These are phyloP conservation scores for Polychytrium aggregatum DNA, from an alignment of 192 early-diverging fungal genomes.

Conservation along the genomic window DNA sequence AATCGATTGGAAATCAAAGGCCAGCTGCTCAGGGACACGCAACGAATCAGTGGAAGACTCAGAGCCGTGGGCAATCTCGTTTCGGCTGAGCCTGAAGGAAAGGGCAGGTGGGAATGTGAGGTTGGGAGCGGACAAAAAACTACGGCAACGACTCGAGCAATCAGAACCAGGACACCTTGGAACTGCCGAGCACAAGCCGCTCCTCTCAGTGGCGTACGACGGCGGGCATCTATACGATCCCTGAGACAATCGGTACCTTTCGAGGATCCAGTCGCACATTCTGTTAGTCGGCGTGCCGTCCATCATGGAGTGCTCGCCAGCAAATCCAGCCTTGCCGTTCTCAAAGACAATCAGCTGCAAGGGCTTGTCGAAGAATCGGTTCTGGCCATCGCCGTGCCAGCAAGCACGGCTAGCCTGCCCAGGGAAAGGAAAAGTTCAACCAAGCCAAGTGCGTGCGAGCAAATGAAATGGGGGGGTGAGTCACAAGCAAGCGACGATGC, in stretches of 20 bases:
- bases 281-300: conserved; percentile 86
- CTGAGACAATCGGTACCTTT: no score
- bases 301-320: conserved; percentile 77
- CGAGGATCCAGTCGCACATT: conserved; percentile 64
- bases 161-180: no score
- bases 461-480: no score
- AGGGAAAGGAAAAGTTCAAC: no score
- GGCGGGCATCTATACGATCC: no score
- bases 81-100: conserved; percentile 35
- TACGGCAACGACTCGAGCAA: no score
- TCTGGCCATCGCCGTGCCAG: conserved; percentile 94
- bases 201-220: no score
- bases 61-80: conserved; percentile 63
- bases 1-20: conserved; percentile 54
- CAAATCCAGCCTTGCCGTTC: conserved; percentile 94
- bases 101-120: no score
- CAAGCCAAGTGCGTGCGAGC: no score
- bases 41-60: conserved; percentile 41
- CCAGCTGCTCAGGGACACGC: conserved; percentile 53
- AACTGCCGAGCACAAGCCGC: no score
- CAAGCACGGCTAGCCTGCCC: conserved; percentile 59
- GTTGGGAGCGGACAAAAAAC: no score
- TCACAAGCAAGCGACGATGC: no score
- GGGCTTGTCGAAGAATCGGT: conserved; percentile 96
- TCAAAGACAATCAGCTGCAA: conserved; percentile 95